Base-by-base conservation (phyloP, 495 filamentous ascomycete genomes). In the Penicillium ochrochloron region DNA sequence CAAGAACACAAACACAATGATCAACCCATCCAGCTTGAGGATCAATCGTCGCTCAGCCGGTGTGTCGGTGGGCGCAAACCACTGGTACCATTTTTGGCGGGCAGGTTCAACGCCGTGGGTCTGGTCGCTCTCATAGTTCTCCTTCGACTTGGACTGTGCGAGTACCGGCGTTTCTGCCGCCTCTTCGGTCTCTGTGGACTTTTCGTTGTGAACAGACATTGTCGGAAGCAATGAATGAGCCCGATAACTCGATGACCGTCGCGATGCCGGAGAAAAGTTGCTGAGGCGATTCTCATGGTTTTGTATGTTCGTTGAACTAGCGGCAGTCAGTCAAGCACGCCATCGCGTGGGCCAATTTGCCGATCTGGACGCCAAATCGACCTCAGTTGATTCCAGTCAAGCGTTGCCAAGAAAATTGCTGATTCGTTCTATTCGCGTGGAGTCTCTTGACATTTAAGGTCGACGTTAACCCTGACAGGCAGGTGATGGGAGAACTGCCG, bases 41-140 rank as follows among this genome's bases (percentile, higher is more conserved):
- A 82, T 76, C 62, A 82, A 65, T 4, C 66, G 67, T n/a, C 79
- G 69, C 65, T 82, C 78, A n/a, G 70, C 73, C 1, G 75, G 70
- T 33, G 73, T 76, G 57, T 77, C 77, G 10, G 68, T 70, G 39
- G 73, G 72, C 25, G 72, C 67, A 60, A 74, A 80, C 74, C 75
- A 80, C n/a, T 78, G 69, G 62, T 78, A 76, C 77, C 77, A 78
- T 69, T 76, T 76, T 59, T 70, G 70, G 10, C 61, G 67, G n/a
- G 12, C 39, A 19, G 63, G 34, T 12, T 59, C 57, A 29, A 14
- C 57, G 29, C 9, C 25, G n/a, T 27, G 9, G 6, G 42, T 19
- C 6, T 21, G 42, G 42, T 11, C 42, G 42, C 42, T 19, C 42
- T 23, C 42, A 46, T 46, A 12, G 42, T 23, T 46, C 42, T 44